Percentiles rank a stretch among this genome's conserved stretches.
phyloP scores from a whole-genome alignment of 2,329 filamentous ascomycete species.

The Ophiocordyceps australis region DNA sequence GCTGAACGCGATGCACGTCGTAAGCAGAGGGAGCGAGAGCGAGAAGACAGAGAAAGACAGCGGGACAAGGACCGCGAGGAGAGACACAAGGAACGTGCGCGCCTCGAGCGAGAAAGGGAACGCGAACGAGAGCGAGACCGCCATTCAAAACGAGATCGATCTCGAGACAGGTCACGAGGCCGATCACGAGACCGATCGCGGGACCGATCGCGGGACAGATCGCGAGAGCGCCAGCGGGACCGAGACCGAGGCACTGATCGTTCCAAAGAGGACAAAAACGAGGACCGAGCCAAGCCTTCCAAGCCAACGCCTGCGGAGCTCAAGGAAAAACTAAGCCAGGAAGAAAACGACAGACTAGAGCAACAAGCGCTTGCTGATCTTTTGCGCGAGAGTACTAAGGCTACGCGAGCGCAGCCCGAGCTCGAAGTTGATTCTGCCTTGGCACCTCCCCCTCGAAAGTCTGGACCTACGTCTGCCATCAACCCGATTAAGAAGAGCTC shows the following conservation, averaged over 20 bases:
- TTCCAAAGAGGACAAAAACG: conserved; percentile 9
- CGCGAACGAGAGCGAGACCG: conserved; percentile 11
- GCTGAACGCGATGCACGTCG: conserved; percentile 30
- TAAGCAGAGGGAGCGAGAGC: conserved; percentile 31
- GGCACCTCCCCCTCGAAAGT: conserved; percentile 33
- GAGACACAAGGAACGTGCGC: conserved; percentile 16
- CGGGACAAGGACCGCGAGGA: conserved; percentile 18
- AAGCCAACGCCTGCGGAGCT: conserved; percentile 22
- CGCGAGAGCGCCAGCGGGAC: conserved; percentile 8
- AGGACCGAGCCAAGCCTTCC: conserved; percentile 15
- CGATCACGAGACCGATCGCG: conserved; percentile 12
- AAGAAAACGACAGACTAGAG: conserved; percentile 38
- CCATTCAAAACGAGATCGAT: conserved; percentile 9
- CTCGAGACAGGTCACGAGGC: conserved; percentile 13
- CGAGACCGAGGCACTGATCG: conserved; percentile 10
- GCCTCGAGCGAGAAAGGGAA: conserved; percentile 13
- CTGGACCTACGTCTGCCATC: conserved; percentile 37
- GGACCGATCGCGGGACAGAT: conserved; percentile 11
- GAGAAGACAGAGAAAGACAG: conserved; percentile 21
- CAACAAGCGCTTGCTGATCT: conserved; percentile 39
- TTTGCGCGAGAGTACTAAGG: conserved; percentile 37
- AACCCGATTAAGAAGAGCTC: conserved; percentile 32
- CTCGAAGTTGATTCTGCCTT: conserved; percentile 37
- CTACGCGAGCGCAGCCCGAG: conserved; percentile 28
- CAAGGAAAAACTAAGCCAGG: conserved; percentile 36